Percentiles rank a stretch among this genome's conserved stretches.
These are phyloP conservation scores for Pseudonitzschia delicatissima DNA, from an alignment of 108 stramenopile species.

Conservation along the genomic window DNA sequence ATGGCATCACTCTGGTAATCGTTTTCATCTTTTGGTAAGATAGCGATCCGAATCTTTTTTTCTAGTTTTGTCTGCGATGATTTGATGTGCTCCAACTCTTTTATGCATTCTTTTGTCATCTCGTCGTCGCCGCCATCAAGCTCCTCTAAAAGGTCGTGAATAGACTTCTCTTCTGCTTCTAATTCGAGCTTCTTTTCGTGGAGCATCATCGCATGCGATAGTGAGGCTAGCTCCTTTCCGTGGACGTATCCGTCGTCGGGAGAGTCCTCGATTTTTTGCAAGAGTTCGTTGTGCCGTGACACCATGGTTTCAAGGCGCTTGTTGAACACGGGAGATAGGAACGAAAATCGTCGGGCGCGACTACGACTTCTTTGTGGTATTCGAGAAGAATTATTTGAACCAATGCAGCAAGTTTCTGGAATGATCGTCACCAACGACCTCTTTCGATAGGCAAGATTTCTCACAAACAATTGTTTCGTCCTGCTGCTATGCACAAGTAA, in stretches of 20 bases:
- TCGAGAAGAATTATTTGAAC: background rate
- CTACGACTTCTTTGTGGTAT: background rate
- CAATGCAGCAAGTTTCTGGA: background rate
- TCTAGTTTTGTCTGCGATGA: slow-evolving; percentile 33
- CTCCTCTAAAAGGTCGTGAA: slow-evolving; percentile 59
- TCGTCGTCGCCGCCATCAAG: slow-evolving; percentile 41
- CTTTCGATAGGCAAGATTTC: background rate
- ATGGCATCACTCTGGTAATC: slow-evolving; percentile 78
- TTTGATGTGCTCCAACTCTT: slow-evolving; percentile 49
- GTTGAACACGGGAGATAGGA: slow-evolving; percentile 34
- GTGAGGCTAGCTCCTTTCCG: slow-evolving; percentile 66
- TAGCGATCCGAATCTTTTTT: slow-evolving; percentile 45
- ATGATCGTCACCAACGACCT: background rate
- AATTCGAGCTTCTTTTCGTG: slow-evolving; percentile 38
- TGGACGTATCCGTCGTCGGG: slow-evolving; percentile 45
- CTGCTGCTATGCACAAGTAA: background rate
- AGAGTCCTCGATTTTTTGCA: slow-evolving; percentile 32
- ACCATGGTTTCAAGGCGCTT: slow-evolving; percentile 46
- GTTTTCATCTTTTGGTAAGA: slow-evolving; percentile 74
- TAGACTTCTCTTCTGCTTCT: slow-evolving; percentile 43
- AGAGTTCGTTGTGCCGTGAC: slow-evolving; percentile 49
- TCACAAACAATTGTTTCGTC: background rate
- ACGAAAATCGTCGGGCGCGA: slow-evolving; percentile 1
- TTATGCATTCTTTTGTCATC: slow-evolving; percentile 47
- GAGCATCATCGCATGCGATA: slow-evolving; percentile 35